These are phyloP conservation scores for Grosmannia huntii DNA, from an alignment of 2,329 filamentous ascomycete genomes.

Conservation along the genomic window DNA sequence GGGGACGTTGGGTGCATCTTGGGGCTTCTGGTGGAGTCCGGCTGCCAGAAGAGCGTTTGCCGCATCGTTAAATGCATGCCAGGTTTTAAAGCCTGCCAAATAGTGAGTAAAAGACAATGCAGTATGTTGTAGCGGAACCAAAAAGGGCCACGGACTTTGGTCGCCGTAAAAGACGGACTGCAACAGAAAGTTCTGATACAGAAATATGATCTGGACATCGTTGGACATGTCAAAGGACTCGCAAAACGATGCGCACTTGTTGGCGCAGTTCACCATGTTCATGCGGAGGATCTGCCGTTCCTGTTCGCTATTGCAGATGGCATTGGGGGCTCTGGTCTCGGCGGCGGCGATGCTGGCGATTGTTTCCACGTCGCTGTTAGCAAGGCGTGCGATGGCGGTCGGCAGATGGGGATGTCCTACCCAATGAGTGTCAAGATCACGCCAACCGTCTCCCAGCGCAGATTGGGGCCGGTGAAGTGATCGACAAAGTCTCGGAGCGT, in stretches of 20 bases:
- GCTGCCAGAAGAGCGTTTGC: constrained; percentile 5
- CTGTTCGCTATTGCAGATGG: constrained; percentile 2
- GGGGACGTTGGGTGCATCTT: neutral
- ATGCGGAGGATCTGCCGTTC: constrained; percentile 3
- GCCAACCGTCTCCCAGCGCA: constrained; percentile 6
- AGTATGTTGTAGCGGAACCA: neutral
- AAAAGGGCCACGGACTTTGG: neutral
- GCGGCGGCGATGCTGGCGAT: neutral
- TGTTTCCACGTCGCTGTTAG: neutral
- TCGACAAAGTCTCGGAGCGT: constrained; percentile 3
- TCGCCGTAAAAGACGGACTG: constrained; percentile 6
- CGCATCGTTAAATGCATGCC: constrained; percentile 3
- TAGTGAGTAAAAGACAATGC: neutral
- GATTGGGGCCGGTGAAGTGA: constrained; percentile 2
- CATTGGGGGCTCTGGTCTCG: constrained; percentile 3
- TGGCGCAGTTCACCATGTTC: constrained; percentile 1
- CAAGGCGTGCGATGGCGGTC: neutral
- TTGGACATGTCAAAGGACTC: constrained; percentile 4
- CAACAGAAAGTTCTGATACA: constrained; percentile 5
- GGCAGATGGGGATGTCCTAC: neutral
- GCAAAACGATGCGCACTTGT: constrained; percentile 6
- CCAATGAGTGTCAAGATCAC: constrained; percentile 3
- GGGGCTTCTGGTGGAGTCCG: constrained; percentile 5
- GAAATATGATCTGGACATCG: constrained; percentile 7
- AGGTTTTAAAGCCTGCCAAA: neutral